Evolutionary conservation across 2,329 filamentous ascomycete species (phyloP), one percentile per base, ranked within the genome.

Genomic region (Aureobasidium sp.): DNA sequence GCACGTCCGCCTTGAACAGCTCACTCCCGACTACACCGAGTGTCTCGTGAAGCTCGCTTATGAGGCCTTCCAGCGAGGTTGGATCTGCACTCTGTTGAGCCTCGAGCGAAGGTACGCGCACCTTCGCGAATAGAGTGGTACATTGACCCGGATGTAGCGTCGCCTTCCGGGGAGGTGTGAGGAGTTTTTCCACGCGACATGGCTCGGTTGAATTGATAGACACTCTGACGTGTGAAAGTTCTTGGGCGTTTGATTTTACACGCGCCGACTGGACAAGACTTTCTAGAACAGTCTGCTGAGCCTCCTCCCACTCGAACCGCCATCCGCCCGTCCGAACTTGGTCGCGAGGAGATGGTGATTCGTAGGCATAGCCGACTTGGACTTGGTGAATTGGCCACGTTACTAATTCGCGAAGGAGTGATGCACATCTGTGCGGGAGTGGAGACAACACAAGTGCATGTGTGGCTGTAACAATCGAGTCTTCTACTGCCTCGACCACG

Each of bases 1-100:
- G 67, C 47, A 70, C 73, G 61, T 74, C 69, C 57, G 45, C 57
- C 57, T 42, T 49, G 36, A 60, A 60, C 25, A 60, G 6, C 11
- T 51, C 57, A 22, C 12, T 49, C 9, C 14, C 51, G 34, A 34
- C 34, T 22, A 11, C 17, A 8, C 57, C 57, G 5, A 60, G 45
- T 22, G 57, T 60, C 34, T 51, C 17, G 15, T 60, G 41, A 34
- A 60, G 57, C 22, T 29, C 36, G 2, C 17, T 25, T 3, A 49
- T 22, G 5, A 60, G 57, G 8, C 22, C 36, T 9, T 51, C 45
- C 11, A 51, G 5, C 44, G 57, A 60, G 22, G n/a, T n/a, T 22
- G 44, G n/a, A 17, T 29, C 27, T 22, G 15, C 22, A 22, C 11
- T 36, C 27, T 9, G 34, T 17, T 12, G 36, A 22, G 7, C 4